phyloP scores from a whole-genome alignment of 2,329 filamentous ascomycete species.

The Pseudogymnoascus sp. region DNA sequence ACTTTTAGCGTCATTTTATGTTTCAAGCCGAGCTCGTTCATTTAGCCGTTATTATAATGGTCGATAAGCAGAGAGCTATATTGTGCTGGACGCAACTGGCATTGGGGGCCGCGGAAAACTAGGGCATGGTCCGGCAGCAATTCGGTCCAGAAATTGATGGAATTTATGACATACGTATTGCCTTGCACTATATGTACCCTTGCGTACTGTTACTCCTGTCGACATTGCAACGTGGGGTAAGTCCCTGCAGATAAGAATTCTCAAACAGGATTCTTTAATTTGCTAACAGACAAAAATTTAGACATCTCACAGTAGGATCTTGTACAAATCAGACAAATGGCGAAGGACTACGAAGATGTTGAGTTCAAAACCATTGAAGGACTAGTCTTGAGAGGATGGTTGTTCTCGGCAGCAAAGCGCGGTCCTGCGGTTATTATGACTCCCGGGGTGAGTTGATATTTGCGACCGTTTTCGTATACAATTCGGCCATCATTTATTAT shows the following conservation, averaged over 20 bases:
- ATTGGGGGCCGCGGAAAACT: not conserved
- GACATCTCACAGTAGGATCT: not conserved
- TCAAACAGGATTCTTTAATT: not conserved
- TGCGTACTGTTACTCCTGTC: not conserved
- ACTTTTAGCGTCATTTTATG: not conserved
- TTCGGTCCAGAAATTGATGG: not conserved
- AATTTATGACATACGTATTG: not conserved
- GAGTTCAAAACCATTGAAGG: constrained; percentile 21
- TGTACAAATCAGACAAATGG: not conserved
- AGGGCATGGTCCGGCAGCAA: not conserved
- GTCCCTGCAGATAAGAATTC: not conserved
- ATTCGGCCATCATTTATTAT: not conserved
- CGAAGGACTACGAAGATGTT: constrained; percentile 15
- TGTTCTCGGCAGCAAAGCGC: constrained; percentile 15
- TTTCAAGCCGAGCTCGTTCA: not conserved
- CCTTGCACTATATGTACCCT: not conserved
- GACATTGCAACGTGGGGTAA: not conserved
- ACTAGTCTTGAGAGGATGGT: constrained; percentile 22
- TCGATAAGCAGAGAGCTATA: not conserved
- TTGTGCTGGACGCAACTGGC: not conserved
- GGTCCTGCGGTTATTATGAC: constrained; percentile 15
- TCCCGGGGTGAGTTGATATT: constrained; percentile 16
- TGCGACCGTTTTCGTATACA: not conserved
- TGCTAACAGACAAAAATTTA: not conserved
- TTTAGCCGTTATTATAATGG: not conserved